These are phyloP conservation scores for Fusarium piperis DNA, from an alignment of 2,329 filamentous ascomycete genomes.

Conservation along the genomic window DNA sequence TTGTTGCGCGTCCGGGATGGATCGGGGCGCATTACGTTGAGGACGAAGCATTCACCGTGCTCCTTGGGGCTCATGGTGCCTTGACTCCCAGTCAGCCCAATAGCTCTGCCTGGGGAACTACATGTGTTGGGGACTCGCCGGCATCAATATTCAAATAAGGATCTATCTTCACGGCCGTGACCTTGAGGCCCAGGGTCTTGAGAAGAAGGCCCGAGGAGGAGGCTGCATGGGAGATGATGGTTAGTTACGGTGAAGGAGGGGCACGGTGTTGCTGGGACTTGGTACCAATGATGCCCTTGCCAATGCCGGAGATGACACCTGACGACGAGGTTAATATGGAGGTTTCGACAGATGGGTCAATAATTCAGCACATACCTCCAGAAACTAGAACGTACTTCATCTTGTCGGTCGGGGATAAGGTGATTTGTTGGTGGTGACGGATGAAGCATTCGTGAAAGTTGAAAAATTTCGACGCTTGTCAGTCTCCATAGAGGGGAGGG, in stretches of 20 bases:
- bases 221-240: constrained; percentile 18
- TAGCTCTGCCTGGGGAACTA: neutral
- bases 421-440: neutral
- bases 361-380: neutral
- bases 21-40: constrained; percentile 60
- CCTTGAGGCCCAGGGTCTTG: constrained; percentile 82
- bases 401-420: neutral
- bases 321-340: neutral
- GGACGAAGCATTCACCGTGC: constrained; percentile 90
- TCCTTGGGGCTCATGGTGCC: constrained; percentile 50
- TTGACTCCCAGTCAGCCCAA: neutral
- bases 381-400: constrained; percentile 1
- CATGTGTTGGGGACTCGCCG: constrained; percentile 15
- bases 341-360: neutral
- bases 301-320: neutral
- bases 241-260: constrained; percentile 15
- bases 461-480: neutral
- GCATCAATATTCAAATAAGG: constrained; percentile 57
- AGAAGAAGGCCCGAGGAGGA: constrained; percentile 72
- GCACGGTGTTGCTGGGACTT: neutral
- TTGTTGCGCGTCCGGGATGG: neutral
- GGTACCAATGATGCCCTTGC: neutral
- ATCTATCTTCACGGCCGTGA: constrained; percentile 64
- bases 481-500: neutral
- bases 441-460: neutral